A percentile compares a stretch with the other conserved stretches of the same genome.
phyloP scores from a whole-genome alignment of 1,284 basidiomycete species.

The Tetrapyrgos nigripes region DNA sequence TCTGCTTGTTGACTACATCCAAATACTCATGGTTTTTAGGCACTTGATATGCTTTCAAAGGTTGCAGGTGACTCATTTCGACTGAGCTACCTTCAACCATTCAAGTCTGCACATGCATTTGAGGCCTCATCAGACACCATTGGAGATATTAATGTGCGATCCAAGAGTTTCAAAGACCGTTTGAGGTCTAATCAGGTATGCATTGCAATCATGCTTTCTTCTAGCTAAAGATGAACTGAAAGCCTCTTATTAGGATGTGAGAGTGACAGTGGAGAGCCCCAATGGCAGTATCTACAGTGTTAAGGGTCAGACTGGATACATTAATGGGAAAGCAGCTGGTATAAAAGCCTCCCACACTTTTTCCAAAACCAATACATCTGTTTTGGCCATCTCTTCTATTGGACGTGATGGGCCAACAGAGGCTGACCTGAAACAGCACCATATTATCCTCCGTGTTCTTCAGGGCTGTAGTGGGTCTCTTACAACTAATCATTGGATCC shows the following conservation, averaged over 20 bases:
- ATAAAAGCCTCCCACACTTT: slow-evolving; percentile 23
- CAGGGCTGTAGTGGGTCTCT: slow-evolving; percentile 49
- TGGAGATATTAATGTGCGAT: neutral
- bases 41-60: slow-evolving; percentile 8
- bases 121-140: neutral
- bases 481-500: slow-evolving; percentile 60
- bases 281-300: slow-evolving; percentile 14
- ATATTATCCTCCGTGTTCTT: slow-evolving; percentile 52
- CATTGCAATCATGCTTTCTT: no score
- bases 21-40: no score
- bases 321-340: slow-evolving; percentile 21
- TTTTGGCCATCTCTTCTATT: slow-evolving; percentile 41
- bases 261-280: neutral
- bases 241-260: neutral
- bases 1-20: no score
- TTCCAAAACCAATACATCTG: slow-evolving; percentile 25
- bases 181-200: neutral
- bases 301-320: slow-evolving; percentile 14
- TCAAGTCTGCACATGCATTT: slow-evolving; percentile 4
- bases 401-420: slow-evolving; percentile 59
- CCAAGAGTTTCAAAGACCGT: neutral
- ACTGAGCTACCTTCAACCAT: slow-evolving; percentile 6
- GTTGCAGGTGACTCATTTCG: slow-evolving; percentile 6
- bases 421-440: slow-evolving; percentile 54
- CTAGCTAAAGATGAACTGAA: no score